phyloP scores from a whole-genome alignment of 164 flowering plant species.

The Annona squamosa region DNA sequence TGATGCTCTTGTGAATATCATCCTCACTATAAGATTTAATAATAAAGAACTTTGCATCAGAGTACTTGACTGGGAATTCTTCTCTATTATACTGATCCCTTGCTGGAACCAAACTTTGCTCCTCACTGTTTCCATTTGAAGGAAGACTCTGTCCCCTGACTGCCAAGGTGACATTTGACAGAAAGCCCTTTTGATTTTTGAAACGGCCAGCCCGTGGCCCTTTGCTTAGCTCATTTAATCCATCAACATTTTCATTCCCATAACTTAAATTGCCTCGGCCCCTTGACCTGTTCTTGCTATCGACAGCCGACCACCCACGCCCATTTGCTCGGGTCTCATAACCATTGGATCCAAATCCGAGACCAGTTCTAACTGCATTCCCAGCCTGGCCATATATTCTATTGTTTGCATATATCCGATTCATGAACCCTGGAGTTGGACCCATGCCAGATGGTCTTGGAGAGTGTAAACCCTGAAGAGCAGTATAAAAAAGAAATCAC shows the following conservation, averaged over 20 bases:
- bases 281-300: slow-evolving; percentile 55
- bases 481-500: neutral
- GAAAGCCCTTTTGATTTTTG: slow-evolving; percentile 46
- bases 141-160: slow-evolving; percentile 48
- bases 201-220: slow-evolving; percentile 71
- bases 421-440: slow-evolving; percentile 30
- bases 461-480: slow-evolving; percentile 19
- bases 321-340: slow-evolving; percentile 30
- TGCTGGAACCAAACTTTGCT: slow-evolving; percentile 27
- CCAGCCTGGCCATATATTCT: slow-evolving; percentile 40
- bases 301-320: slow-evolving; percentile 52
- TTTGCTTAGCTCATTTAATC: slow-evolving; percentile 73
- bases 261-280: slow-evolving; percentile 46
- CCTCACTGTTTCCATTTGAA: slow-evolving; percentile 24
- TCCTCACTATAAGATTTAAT: slow-evolving; percentile 94
- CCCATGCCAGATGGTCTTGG: slow-evolving; percentile 23
- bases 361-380: slow-evolving; percentile 24
- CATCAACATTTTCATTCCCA: slow-evolving; percentile 60
- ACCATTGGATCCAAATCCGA: slow-evolving; percentile 31
- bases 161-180: slow-evolving; percentile 28
- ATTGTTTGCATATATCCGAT: slow-evolving; percentile 34
- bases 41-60: slow-evolving; percentile 69
- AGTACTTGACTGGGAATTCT: slow-evolving; percentile 62
- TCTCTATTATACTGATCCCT: slow-evolving; percentile 50
- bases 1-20: slow-evolving; percentile 88